Base-by-base conservation (phyloP, 2,329 filamentous ascomycete genomes). In the Amauroascus verrucosus region DNA sequence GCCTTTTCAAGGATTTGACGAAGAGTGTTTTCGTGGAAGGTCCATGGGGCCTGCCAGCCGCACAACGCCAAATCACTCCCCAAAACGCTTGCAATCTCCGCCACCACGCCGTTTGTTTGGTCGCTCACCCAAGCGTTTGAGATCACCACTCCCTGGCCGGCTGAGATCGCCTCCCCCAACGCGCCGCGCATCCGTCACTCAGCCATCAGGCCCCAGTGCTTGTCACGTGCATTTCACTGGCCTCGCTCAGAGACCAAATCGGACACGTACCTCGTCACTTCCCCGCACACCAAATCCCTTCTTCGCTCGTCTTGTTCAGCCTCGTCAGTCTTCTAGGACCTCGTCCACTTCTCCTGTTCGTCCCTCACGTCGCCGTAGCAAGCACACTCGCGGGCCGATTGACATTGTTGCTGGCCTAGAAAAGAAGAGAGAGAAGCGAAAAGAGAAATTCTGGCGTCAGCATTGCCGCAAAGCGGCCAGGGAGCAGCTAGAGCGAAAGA, bases 351-450 rank as follows among this genome's bases (percentile, higher is more conserved):
- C 50, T 14, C 50, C 41, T 7, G 24, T 33, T 37, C 44, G 46
- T 8, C 8, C 26, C 8, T 20, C 30, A 22, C 52, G 46, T 22
- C 44, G 46, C 44, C 67, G 68, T 13, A 78, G 84, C 48, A 72
- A 81, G 40, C 88, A 93, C 58, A 80, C 88, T 8, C 86, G 93
- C 58, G 88, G 89, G n/a, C 90, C 93, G 33, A 94, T 98, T 60
- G 93, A 97, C 69, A 98, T 96, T 57, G 87, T 96, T 70, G 95
- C 95, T 69, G 93, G 93, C 7, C 79, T 98, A 1, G 93, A 98
- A 73, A 85, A 87, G 70, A 97, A 95, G 74, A 85, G 90, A 24
- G 87, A 93, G 72, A 84, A 93, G 59, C 86, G 93, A 61, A 89
- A 86, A 72, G 90, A 97, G 70, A 95, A 96, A 70, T 86, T 89